Base-by-base conservation (phyloP, 352 stramenopile genomes). In the Phytophthora cryptogea region DNA sequence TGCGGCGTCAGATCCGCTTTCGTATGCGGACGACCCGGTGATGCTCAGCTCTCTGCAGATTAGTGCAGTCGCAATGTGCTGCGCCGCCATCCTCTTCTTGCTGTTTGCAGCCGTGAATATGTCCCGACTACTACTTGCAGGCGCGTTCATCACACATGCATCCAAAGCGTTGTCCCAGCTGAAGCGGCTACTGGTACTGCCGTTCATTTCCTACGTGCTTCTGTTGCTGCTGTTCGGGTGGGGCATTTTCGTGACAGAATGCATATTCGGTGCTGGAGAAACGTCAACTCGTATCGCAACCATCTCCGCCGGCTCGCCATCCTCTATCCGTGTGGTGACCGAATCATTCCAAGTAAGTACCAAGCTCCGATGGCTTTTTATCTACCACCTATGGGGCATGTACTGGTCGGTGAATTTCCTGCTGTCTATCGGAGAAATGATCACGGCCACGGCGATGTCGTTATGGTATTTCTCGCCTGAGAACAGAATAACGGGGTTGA, bases 371-470 rank as follows among this genome's bases (percentile, higher is more conserved):
- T 94, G 82, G 83, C 68, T 91, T 13, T 90, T 94, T 56, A 40
- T 94, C 28, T 91, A 78, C 43, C 85, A 92, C 41, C 55, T 74
- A 0, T 92, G 79, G 78, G 85, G 85, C 9, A 88, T 91, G 54
- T 94, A 94, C 71, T 94, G 85, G 85, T 82, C 77, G 27, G 70
- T 78, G 28, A 81, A 69, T 28, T 89, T 89, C 43, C 59, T 94
- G 14, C 57, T 94, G 5, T 68, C 76, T 8, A 78, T 90, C 43
- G 73, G 68, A 26, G 85, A 94, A 39, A 92, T 92, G 79, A 76
- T 89, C 63, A 90, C 80, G 1, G 80, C 85, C 3, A 91, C 78
- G 2, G 77, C 83, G 0, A 74, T 90, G 9, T 86, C 82, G 20
- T 54, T 87, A 23, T 94, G 85, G 85, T 94, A 94, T 65, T 94